A percentile compares a stretch with the other conserved stretches of the same genome.
phyloP scores from a whole-genome alignment of 2,329 filamentous ascomycete genomes.

The Epichloe bromicola region DNA sequence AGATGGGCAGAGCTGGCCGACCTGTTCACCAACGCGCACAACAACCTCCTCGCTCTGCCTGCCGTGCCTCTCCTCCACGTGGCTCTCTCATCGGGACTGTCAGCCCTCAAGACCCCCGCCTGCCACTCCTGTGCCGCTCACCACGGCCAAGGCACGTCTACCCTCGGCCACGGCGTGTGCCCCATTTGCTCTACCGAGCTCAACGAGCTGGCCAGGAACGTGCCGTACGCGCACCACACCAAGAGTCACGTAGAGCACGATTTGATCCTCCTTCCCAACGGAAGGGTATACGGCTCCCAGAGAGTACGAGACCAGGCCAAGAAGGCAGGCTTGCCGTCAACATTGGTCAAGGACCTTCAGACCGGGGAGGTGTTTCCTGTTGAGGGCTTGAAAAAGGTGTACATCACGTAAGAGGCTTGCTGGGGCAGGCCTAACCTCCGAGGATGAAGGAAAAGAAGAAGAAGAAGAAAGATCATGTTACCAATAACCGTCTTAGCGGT shows the following conservation, averaged over 20 bases:
- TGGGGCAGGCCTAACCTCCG: not conserved
- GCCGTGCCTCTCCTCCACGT: conserved; percentile 76
- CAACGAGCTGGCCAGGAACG: conserved; percentile 74
- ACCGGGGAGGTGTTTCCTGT: conserved; percentile 55
- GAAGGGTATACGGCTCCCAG: conserved; percentile 68
- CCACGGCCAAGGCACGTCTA: conserved; percentile 16
- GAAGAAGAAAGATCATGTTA: not conserved
- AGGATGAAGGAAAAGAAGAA: not conserved
- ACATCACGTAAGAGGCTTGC: conserved; percentile 51
- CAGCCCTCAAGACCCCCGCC: conserved; percentile 86
- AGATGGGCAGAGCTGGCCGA: conserved; percentile 68
- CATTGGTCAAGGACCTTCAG: conserved; percentile 63
- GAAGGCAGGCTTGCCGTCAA: conserved; percentile 58
- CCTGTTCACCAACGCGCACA: conserved; percentile 76
- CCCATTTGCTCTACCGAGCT: conserved; percentile 94
- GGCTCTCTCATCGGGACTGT: conserved; percentile 80
- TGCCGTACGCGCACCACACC: conserved; percentile 90
- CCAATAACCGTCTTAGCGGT: not conserved
- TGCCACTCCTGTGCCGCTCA: conserved; percentile 60
- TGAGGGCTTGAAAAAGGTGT: conserved; percentile 74
- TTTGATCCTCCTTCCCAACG: conserved; percentile 75
- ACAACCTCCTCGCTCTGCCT: conserved; percentile 72
- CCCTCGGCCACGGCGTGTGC: conserved; percentile 63
- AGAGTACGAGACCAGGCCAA: conserved; percentile 63
- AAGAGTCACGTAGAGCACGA: conserved; percentile 88